Evolutionary conservation across 495 filamentous ascomycete species (phyloP).

Genomic region (Chaetomium fimeti): DNA sequence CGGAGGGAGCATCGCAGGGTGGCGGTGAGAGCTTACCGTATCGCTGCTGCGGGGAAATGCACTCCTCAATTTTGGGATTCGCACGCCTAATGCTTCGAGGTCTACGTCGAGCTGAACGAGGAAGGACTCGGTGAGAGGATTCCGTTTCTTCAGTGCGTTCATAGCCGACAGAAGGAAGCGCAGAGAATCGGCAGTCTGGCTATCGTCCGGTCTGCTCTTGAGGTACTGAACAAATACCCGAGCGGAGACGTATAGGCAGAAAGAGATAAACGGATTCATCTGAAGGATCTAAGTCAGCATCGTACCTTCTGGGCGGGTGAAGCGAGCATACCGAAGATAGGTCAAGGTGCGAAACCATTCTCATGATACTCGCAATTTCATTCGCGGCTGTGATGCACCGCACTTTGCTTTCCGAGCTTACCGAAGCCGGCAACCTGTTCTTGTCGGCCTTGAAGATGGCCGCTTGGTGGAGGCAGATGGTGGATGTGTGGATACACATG

Average conservation of each 20-base stretch:
- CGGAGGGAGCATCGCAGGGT: no score
- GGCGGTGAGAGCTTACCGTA: slow-evolving; percentile 40
- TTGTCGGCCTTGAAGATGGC: slow-evolving; percentile 97
- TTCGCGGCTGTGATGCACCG: slow-evolving; percentile 90
- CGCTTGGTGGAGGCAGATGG: slow-evolving; percentile 95
- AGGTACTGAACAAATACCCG: slow-evolving; percentile 95
- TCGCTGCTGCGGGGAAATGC: slow-evolving; percentile 52
- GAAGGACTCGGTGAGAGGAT: slow-evolving; percentile 93
- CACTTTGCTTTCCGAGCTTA: slow-evolving; percentile 84
- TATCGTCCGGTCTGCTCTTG: slow-evolving; percentile 82
- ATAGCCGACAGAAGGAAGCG: slow-evolving; percentile 88
- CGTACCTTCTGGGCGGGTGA: not conserved
- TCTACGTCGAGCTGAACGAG: slow-evolving; percentile 92
- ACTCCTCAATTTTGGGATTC: slow-evolving; percentile 53
- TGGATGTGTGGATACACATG: slow-evolving; percentile 94
- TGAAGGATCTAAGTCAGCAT: slow-evolving; percentile 38
- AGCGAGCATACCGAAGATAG: slow-evolving; percentile 66
- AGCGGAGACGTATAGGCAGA: slow-evolving; percentile 92
- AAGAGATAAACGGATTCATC: slow-evolving; percentile 97
- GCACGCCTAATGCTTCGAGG: slow-evolving; percentile 63
- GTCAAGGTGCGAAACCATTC: slow-evolving; percentile 89
- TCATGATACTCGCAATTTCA: slow-evolving; percentile 96
- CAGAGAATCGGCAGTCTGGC: slow-evolving; percentile 75
- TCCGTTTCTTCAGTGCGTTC: slow-evolving; percentile 81
- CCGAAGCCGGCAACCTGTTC: slow-evolving; percentile 71